Percentiles rank a stretch among this genome's conserved stretches.
phyloP scores from a whole-genome alignment of 2,329 filamentous ascomycete species.

The Fusarium brachygibbosum region DNA sequence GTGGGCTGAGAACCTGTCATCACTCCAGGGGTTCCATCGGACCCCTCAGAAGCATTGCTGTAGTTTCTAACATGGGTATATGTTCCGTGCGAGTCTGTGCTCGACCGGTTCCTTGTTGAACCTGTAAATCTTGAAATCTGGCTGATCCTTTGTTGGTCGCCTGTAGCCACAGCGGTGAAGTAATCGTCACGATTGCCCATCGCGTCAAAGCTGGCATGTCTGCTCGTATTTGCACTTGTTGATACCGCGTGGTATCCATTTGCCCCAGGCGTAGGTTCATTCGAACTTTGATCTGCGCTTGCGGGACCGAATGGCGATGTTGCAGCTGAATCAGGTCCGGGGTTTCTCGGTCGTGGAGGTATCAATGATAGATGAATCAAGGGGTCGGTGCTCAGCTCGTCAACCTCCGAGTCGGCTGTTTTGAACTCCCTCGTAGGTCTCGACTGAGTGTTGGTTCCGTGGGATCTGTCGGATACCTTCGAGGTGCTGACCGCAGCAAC shows the following conservation, averaged over 20 bases:
- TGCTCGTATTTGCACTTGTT: conserved; percentile 45
- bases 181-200: conserved; percentile 47
- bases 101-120: conserved; percentile 49
- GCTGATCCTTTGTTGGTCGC: conserved; percentile 33
- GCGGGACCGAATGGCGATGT: conserved; percentile 39
- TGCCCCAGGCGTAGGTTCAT: conserved; percentile 45
- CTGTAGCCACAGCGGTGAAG: conserved; percentile 44
- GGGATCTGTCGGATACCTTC: conserved; percentile 51
- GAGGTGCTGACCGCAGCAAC: conserved; percentile 57
- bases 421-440: conserved; percentile 56
- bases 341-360: conserved; percentile 48
- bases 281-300: conserved; percentile 50
- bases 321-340: conserved; percentile 39
- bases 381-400: conserved; percentile 59
- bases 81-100: conserved; percentile 56
- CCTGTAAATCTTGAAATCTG: conserved; percentile 42
- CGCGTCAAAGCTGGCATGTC: conserved; percentile 51
- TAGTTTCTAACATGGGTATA: conserved; percentile 57
- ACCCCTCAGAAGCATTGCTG: conserved; percentile 62
- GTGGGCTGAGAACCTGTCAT: conserved; percentile 18
- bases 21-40: conserved; percentile 52
- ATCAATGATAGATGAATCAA: conserved; percentile 58
- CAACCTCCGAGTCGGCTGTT: conserved; percentile 59
- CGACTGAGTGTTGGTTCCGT: conserved; percentile 50
- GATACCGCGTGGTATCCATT: conserved; percentile 46